Evolutionary conservation across 139 green algal genomes (phyloP), one percentile per base, ranked within the genome.

Genomic region (Diplosphaera chodatii): DNA sequence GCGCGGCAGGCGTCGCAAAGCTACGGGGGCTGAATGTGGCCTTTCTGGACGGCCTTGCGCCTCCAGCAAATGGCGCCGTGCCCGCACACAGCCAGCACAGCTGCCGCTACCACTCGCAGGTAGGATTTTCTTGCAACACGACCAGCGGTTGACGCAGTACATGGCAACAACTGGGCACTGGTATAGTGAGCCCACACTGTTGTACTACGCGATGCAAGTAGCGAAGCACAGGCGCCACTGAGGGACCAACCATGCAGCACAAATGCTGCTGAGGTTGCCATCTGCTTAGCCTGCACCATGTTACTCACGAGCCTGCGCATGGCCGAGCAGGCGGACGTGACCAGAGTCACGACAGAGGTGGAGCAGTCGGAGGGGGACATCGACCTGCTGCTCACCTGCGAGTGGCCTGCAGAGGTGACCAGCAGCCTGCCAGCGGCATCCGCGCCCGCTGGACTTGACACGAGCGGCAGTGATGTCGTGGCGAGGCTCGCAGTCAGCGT

Each of bases 311-410:
- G n/a, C n/a, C n/a, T n/a, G n/a, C n/a, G n/a, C n/a, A n/a, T n/a
- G n/a, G n/a, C n/a, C n/a, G n/a, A n/a, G n/a, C n/a, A 74, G 55
- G 70, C 76, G 31, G 91, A 95, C 73, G 78, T 95, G 40, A 73
- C 75, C 21, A 20, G 22, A 3, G 55, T 96, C 21, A 86, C 88
- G 56, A 33, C 80, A 16, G 66, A 72, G 22, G 55, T 92, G 55
- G 64, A 74, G 15, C 33, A 75, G 10, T 66, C 81, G 20, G 75
- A 83, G 30, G 91, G 88, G 0, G 92, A 97, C 34, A 79, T 97
- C 23, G 92, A 97, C 71, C 33, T 97, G 31, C 78, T 96, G 40
- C 81, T 97, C 13, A 95, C 90, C 0, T 89, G 84, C 67, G 86
- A 96, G 68, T 97, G 92, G 92, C 92, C 92, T 4, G 67, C 64